Conservation (phyloP, 1,284 basidiomycete genomes). For the Trichosporon sp. region DNA sequence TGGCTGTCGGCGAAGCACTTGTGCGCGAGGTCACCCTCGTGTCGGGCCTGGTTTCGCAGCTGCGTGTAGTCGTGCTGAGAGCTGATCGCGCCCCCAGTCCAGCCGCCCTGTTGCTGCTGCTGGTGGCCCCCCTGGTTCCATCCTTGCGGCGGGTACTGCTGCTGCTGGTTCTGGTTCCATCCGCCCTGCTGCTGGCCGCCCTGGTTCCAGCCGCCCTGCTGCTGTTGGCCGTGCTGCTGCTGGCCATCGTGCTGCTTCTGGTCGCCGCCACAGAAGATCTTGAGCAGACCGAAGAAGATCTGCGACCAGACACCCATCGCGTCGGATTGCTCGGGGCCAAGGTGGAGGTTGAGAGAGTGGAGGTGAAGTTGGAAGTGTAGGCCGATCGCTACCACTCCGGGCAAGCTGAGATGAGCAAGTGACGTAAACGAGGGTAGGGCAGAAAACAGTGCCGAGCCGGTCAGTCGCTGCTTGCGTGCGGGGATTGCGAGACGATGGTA, state of each 20-base stretch:
- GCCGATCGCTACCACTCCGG: background rate
- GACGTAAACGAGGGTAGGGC: background rate
- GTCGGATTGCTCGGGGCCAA: background rate
- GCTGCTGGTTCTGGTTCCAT: slow-evolving; percentile 32
- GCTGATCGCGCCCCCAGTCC: slow-evolving; percentile 15
- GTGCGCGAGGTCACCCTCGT: slow-evolving; percentile 64
- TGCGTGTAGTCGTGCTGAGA: slow-evolving; percentile 62
- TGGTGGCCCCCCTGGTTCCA: slow-evolving; percentile 36
- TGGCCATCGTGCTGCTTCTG: slow-evolving; percentile 34
- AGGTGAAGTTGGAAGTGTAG: background rate
- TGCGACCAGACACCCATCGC: slow-evolving; percentile 5
- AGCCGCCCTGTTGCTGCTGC: slow-evolving; percentile 30
- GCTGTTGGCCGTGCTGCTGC: slow-evolving; percentile 32
- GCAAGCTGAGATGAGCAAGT: background rate
- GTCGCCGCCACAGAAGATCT: slow-evolving; percentile 36
- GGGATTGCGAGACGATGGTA: background rate
- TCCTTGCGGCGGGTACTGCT: slow-evolving; percentile 14
- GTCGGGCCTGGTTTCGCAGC: slow-evolving; percentile 71
- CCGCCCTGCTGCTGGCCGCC: slow-evolving; percentile 29
- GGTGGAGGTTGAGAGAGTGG: background rate
- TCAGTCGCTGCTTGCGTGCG: slow-evolving; percentile 2
- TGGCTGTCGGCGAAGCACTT: slow-evolving; percentile 53
- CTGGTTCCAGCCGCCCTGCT: slow-evolving; percentile 29
- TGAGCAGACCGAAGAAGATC: slow-evolving; percentile 30
- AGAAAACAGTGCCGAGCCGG: background rate